Base-by-base conservation (phyloP, 352 stramenopile genomes). In the Plasmopara viticola region DNA sequence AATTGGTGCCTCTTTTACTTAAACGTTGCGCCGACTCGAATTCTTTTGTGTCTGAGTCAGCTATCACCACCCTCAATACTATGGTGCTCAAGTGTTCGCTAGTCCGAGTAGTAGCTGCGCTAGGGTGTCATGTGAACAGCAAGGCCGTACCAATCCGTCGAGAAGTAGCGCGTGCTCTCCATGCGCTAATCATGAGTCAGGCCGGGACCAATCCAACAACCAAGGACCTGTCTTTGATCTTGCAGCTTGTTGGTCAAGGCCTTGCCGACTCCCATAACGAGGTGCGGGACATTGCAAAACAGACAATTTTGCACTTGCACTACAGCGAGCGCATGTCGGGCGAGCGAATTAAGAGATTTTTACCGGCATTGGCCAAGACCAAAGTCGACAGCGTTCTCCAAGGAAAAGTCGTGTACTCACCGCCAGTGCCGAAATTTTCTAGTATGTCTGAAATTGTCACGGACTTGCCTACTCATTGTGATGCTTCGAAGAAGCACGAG, bases 241-340 rank as follows among this genome's bases (percentile, higher is more conserved):
- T 89, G 6, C 51, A 58, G 14, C 43, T 83, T 6, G 65, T 89
- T 4, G 76, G 76, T 34, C 82, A 75, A 15, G 83, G 70, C 18
- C 74, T 92, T 7, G 71, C 84, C 37, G 82, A 90, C 50, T 87
- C 78, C 8, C 73, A 82, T 53, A 90, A 89, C 44, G 74, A 90
- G 53, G 82, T 92, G 14, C 74, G 82, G 2, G 73, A 87, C 15
- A 55, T 67, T 0, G 76, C 78, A 1, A 90, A 90, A 42, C 77
- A 86, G 33, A 73, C 66, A 5, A 29, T 89, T 12, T 14, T 86
- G 31, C 78, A 80, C 29, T 55, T 92, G 7, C 44, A 64, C 39
- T 57, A 58, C 8, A 53, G 74, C 5, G 65, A 75, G 29, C 38
- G 35, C 25, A 70, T 87, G 29, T 59, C 73, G n/a, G 38, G 50